These are phyloP conservation scores for Tephrocybe sp. DNA, from an alignment of 768 basidiomycete genomes.

Conservation along the genomic window DNA sequence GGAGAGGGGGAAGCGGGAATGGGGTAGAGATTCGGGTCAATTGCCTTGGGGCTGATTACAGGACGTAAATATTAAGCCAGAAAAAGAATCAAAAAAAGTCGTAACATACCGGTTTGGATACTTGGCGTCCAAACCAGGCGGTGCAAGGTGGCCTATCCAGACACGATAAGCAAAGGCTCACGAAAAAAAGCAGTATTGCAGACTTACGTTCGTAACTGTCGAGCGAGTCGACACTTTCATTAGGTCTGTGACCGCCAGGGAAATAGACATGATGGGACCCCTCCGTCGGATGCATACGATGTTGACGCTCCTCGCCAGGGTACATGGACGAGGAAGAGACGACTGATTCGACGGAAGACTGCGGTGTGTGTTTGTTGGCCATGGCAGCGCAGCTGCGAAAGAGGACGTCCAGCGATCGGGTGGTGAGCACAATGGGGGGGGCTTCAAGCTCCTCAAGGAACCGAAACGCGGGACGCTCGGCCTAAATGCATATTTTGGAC, in stretches of 20 bases:
- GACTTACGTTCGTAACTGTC: conserved; percentile 20
- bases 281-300: conserved; percentile 14
- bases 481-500: conserved; percentile 17
- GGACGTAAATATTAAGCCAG: not conserved
- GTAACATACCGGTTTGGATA: conserved; percentile 16
- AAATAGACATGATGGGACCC: conserved; percentile 19
- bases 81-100: not conserved
- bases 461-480: conserved; percentile 7
- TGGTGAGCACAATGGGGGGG: conserved; percentile 16
- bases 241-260: conserved; percentile 22
- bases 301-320: conserved; percentile 12
- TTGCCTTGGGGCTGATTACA: conserved; percentile 14
- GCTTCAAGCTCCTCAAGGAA: conserved; percentile 24
- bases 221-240: conserved; percentile 20
- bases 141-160: conserved; percentile 7
- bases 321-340: conserved; percentile 19
- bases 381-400: conserved; percentile 26
- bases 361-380: conserved; percentile 22
- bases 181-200: not conserved
- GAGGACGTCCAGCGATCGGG: conserved; percentile 25
- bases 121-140: conserved; percentile 16
- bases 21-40: conserved; percentile 21
- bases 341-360: conserved; percentile 28
- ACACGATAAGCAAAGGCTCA: not conserved
- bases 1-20: conserved; percentile 21